Evolutionary conservation across 768 basidiomycete genomes (phyloP), one percentile per base, ranked within the genome.

Genomic region (Pleurotus salmoneostramineus): DNA sequence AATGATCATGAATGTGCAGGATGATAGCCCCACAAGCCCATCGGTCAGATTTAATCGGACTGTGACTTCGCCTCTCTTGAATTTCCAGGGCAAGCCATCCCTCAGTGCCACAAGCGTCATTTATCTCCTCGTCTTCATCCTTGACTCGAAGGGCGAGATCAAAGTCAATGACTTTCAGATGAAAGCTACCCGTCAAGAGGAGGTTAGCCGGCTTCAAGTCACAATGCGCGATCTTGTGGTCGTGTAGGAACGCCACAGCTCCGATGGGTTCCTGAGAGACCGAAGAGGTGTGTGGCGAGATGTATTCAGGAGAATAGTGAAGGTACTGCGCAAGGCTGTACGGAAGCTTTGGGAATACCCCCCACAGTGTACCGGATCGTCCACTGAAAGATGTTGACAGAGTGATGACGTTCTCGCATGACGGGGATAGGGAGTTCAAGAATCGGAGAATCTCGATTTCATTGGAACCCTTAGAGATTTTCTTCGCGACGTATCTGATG

Each of bases 171-270:
- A 91, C 88, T 75, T 91, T 90, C 62, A 91, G 74, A 64, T 89
- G 87, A 50, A 88, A 87, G 61, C 85, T 83, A 65, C 88, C 73
- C 45, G 85, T 88, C 15, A 91, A 73, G 49, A 91, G 75, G 46
- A 91, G 72, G 69, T 91, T 91, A 70, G 89, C 89, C 3, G 90
- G 90, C 71, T 91, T 91, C 73, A 91, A 90, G 62, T 91, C 90
- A 47, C 89, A 77, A 67, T 91, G 89, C 47, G 90, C 91, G 65
- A 91, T 85, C 65, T 89, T 86, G 62, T 91, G 90, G 48, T 74
- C 71, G 67, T 91, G 89, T 14, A 91, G 76, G 68, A 91, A 91
- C 3, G 71, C 71, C 32, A 63, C 11, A 35, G 57, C 52, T 11
- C 56, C 56, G 7, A 57, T 36, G 21, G 49, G 35, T 5, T 33